Base-by-base conservation (phyloP, 306 rosid species). In the Sechiopsis laciniata region DNA sequence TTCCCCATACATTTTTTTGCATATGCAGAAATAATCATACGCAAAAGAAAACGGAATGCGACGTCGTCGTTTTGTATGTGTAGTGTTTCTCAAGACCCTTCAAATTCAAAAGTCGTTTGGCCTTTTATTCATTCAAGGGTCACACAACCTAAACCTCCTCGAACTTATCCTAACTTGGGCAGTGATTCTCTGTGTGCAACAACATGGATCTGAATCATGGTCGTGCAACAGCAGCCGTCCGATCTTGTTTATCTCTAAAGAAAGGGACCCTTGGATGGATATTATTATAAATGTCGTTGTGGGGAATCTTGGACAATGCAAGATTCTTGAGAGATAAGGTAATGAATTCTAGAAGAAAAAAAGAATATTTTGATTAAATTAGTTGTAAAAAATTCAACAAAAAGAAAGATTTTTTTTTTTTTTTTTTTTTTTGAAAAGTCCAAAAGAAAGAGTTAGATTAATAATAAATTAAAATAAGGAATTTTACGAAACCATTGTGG, bases 41-140 rank as follows among this genome's bases (percentile, higher is more conserved):
- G 12, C 8, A 58, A 21, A 21, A 40, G 54, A 17, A 64, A 64
- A 37, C 52, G n/a, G 53, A 9, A 64, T 9, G 53, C 26, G 42
- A 65, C 71, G 71, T 20, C n/a, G 71, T 65, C 71, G n/a, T 65
- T 10, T 65, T 17, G 55, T 3, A 1, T 8, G 8, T 35, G 24
- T 63, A n/a, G 0, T 37, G 15, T 8, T n/a, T n/a, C 11, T 4
- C 11, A 13, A 5, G 71, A 1, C 17, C 56, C 55, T 46, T 12
- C 6, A 68, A 68, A 46, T 46, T 12, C 11, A 68, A 68, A 68
- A 68, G 73, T 48, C 73, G n/a, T 48, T 68, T 68, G 73, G 57
- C 73, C 73, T 68, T 68, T 68, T 48, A 46, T 46, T 22, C 73
- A 48, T 17, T 20, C 55, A 66, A 66, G 55, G 35, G 72, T 45